Base-by-base conservation (phyloP, 1,139 yeast genomes). In the Yamadazyma blattariae region DNA sequence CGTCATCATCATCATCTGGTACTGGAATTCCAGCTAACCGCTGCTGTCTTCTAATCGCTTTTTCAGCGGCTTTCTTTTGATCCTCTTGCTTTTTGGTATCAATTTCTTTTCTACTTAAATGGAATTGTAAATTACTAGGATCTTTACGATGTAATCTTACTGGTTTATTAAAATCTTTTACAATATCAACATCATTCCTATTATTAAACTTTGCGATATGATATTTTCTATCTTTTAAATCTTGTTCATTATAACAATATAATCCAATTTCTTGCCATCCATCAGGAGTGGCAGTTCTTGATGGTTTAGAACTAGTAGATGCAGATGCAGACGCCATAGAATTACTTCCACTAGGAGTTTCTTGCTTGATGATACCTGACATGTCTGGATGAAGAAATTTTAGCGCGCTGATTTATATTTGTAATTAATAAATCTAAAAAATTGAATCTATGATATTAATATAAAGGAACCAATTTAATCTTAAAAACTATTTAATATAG, bases 101-200 rank as follows among this genome's bases (percentile, higher is more conserved):
- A 37, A 77, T 63, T 45, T 80, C 87, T 46, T 74, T 67, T 45
- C 82, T 54, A 2, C 84, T 82, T 47, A 86, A 64, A 59, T 87
- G 96, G 52, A 85, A 86, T 54, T 87, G 96, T 56, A 90, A 68
- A 54, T 87, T 87, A 48, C 89, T 75, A 1, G 97, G 96, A 57
- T 90, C 97, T 55, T 90, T 89, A 48, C 97, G 74, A 57, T 89
- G 96, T 51, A 90, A 67, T 47, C 96, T 68, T 13, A 90, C 83
- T 0, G 98, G 98, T 40, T 76, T 74, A 34, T 79, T 80, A 57
- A 90, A 90, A 45, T 81, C 81, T 25, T 69, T 67, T 21, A 68
- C 64, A 5, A 94, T 92, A 45, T 86, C 86, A 23, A 92, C 82
- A 31, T 74, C 72, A 47, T 77, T 74, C 44, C 80, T 79, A 25